Evolutionary conservation across 306 rosid species (phyloP), one percentile per base, ranked within the genome.

Genomic region (Lathyrus oleraceus): DNA sequence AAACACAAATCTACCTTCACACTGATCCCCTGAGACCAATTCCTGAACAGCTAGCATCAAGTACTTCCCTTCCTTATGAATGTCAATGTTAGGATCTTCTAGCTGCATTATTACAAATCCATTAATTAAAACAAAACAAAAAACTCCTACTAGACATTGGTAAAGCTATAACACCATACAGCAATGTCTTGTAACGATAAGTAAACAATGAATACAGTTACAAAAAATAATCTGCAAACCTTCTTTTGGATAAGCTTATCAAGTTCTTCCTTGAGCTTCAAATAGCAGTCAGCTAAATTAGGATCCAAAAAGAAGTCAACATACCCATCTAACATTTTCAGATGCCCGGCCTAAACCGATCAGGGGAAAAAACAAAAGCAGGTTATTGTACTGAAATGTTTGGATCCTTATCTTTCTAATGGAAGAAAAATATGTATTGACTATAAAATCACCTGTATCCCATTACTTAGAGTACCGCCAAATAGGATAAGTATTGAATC

Each of bases 1-100:
- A 72, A 94, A 94, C 6, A 94, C 97, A 43, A 94, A 94, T 82
- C 96, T 83, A 72, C 97, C 98, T 90, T 94, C 98, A 52, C 96
- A 88, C 78, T 87, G 97, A 76, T 94, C 98, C 64, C 97, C 98
- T 4, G 89, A 82, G 8, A 87, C 88, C 36, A 94, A 83, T 74
- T 88, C 98, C 71, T 84, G 96, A 73, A 90, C 84, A 45, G 96
- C 91, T 68, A 84, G 92, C 81, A 94, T 66, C 40, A 94, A 84
- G 78, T 94, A 94, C 81, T 94, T 94, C 71, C 95, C 97, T 76
- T 87, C 96, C 85, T 81, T 94, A 78, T 85, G 92, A 77, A 90
- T 88, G 74, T 94, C 97, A 36, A 88, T 69, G 78, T 72, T 70
- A 36, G 97, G 97, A 82, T 88, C 92, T 87, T 84, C 76, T 40